These are phyloP conservation scores for Ogataea trehalophila DNA, from an alignment of 805 yeast genomes.

Conservation along the genomic window DNA sequence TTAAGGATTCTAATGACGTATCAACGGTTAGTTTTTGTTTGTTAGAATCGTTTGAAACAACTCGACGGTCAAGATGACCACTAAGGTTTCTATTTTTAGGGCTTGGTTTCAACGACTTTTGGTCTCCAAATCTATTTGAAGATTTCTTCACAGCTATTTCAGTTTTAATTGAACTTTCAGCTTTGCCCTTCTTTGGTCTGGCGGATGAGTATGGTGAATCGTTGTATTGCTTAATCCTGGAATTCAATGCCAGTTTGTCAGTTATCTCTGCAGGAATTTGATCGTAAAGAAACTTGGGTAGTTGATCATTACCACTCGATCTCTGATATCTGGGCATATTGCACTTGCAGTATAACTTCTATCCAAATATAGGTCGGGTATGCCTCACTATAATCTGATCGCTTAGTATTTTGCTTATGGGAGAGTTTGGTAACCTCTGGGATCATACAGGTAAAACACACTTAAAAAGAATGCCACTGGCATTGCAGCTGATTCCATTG, in stretches of 20 bases:
- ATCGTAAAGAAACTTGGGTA: constrained; percentile 28
- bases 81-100: background rate
- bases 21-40: constrained; percentile 14
- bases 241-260: constrained; percentile 20
- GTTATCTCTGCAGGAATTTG: constrained; percentile 27
- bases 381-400: too few species aligned
- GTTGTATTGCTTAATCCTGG: constrained; percentile 12
- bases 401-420: too few species aligned
- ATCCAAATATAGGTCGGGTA: too few species aligned
- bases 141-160: too few species aligned
- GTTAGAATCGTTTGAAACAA: background rate
- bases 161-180: background rate
- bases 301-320: constrained; percentile 11
- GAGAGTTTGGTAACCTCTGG: too few species aligned
- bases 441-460: too few species aligned
- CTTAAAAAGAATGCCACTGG: too few species aligned
- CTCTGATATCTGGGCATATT: background rate
- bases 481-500: too few species aligned
- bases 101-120: background rate
- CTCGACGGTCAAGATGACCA: background rate
- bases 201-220: constrained; percentile 26
- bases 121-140: too few species aligned
- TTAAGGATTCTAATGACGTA: constrained; percentile 13
- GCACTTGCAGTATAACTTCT: too few species aligned
- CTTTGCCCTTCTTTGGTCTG: background rate